Evolutionary conservation across 164 flowering plant genomes (phyloP), one percentile per base, ranked within the genome.

Genomic region (Sextonia rubra): DNA sequence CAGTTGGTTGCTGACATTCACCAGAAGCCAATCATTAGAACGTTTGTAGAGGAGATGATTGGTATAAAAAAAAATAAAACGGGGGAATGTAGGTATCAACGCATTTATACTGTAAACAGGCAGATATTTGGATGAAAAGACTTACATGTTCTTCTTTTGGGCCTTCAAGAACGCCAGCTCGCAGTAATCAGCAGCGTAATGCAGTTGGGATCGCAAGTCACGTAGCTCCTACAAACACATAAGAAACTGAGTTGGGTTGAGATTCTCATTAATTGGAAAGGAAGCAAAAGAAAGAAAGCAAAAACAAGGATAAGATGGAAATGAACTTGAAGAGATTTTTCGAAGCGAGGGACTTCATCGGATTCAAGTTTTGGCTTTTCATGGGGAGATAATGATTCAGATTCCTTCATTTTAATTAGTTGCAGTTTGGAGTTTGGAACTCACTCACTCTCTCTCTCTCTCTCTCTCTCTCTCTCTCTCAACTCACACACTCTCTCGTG

Each of bases 181-280:
- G 49, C 89, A 93, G 82, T 84, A 87, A 56, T 89, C 90, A 0
- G 98, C 98, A 49, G 96, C 96, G 29, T 76, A 71, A 69, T 91
- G 87, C 37, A 92, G 92, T 73, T 92, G 98, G 70, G 90, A 82
- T 18, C 91, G 79, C 77, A 92, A 80, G 11, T 75, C 88, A 77
- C 74, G 87, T 1, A 92, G 88, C 65, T 92, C 98, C 96, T 92
- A 75, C 61, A 79, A 17, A 49, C n/a, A 49, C 47, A 17, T n/a
- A 5, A 58, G 23, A 58, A 58, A 58, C 61, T 58, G 7, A 20
- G 23, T 18, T 58, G 11, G 23, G 23, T 18, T 20, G 18, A 58
- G 4, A 3, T 1, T 58, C n/a, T 58, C 61, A 58, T 18, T 58
- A 17, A 58, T 7, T 18, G 11, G 26, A 62, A 23, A 25, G 12